phyloP scores from a whole-genome alignment of 202 grass and related monocot genomes.

The Alloteropsis angusta region DNA sequence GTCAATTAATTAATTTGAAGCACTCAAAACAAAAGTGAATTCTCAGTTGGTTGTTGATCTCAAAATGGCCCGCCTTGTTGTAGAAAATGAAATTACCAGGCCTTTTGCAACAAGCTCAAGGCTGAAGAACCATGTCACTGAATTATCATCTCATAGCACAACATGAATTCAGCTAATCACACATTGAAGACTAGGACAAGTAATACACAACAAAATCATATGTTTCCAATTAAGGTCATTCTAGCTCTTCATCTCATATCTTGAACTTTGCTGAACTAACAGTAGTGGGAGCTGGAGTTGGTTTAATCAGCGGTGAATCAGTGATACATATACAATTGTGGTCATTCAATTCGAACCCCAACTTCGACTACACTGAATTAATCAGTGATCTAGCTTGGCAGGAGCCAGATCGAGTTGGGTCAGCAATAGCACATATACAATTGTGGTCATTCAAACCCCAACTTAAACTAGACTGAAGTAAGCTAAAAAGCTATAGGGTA shows the following conservation, averaged over 20 bases:
- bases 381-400: no score
- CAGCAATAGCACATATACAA: conserved; percentile 24
- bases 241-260: neutral
- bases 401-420: no score
- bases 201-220: neutral
- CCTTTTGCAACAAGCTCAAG: neutral
- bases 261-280: neutral
- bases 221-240: neutral
- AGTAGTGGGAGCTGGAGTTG: neutral
- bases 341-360: conserved; percentile 20
- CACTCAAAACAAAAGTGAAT: neutral
- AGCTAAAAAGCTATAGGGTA: neutral
- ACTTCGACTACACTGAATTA: neutral
- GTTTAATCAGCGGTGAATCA: neutral
- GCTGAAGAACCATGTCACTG: neutral
- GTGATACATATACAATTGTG: conserved; percentile 28
- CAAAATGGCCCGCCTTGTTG: neutral
- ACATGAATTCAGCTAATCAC: neutral
- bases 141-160: neutral
- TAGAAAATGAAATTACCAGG: neutral
- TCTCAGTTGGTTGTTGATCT: neutral
- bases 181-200: neutral
- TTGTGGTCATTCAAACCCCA: conserved; percentile 21
- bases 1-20: neutral
- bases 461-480: neutral